Evolutionary conservation across 805 yeast genomes (phyloP), one percentile per base, ranked within the genome.

Genomic region (Candida maris): DNA sequence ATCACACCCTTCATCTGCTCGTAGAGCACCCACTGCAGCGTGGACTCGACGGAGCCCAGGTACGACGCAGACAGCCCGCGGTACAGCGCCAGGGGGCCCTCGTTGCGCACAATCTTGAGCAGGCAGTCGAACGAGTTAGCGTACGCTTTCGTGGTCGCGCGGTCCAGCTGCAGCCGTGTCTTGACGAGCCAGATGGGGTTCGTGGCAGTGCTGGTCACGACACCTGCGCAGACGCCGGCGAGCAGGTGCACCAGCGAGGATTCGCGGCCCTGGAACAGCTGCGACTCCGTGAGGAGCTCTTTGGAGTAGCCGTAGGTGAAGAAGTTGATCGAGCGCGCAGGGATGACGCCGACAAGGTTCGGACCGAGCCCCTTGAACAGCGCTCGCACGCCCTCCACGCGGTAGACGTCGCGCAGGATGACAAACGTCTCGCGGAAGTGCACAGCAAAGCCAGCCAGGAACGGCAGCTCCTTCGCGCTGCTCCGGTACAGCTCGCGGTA

Each of bases 111-210:
- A 5, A 88, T 82, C 48, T 81, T 76, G 41, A 64, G 67, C 15
- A 85, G 58, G 57, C 97, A 91, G 58, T 93, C 97, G 71, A 80
- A 71, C 4, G 96, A 85, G 61, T 85, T 89, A 41, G 73, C 80
- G 59, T 91, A 93, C 44, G 73, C 71, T 46, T 80, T 78, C 8
- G 64, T 51, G 5, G 64, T 55, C 3, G 85, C 73, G 56, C 81
- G 84, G 60, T 93, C 98, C 35, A 93, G 70, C 57, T 93, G 99
- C 35, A 93, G 73, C 53, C 99, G 72, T 1, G 99, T 93, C 64
- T 93, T 93, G 42, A 93, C 81, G 42, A 93, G 68, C 99, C 99
- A 93, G 39, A 93, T 93, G 9, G 99, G 99, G 58, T 93, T 93
- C 0, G 99, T 93, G 10, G 88, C 95, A 0, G 98, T 91, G 4